Percentiles rank a stretch among this genome's conserved stretches.
These are phyloP conservation scores for Salvia sclarea DNA, from an alignment of 305 asterid genomes.

Conservation along the genomic window DNA sequence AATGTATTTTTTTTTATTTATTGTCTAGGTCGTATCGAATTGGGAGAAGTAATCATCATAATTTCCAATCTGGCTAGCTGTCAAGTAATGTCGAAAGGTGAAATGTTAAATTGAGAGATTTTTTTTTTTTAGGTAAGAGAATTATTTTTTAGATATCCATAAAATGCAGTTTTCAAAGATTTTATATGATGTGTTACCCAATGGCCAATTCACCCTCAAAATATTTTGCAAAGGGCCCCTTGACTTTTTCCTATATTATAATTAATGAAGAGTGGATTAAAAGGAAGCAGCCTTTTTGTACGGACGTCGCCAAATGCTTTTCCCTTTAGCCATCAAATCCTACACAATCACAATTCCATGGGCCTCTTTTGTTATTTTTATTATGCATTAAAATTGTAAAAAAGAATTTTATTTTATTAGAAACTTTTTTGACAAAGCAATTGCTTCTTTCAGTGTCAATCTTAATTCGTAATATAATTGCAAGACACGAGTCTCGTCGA, in stretches of 20 bases:
- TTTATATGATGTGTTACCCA: background rate
- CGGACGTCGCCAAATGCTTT: constrained; percentile 28
- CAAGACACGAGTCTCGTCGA: no score
- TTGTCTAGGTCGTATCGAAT: background rate
- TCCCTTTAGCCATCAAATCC: constrained; percentile 7
- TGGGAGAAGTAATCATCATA: background rate
- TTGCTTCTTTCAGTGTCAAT: no score
- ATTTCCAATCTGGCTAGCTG: background rate
- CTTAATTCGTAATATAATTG: no score
- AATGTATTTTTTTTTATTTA: no score
- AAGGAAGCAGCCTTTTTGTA: constrained; percentile 14
- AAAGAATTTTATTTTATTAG: no score
- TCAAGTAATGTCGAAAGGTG: background rate
- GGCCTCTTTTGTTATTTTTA: background rate
- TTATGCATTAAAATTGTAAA: background rate
- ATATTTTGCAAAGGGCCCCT: constrained; percentile 1
- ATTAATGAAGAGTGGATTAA: background rate
- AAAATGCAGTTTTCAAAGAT: background rate
- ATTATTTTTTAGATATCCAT: background rate
- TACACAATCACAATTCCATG: constrained; percentile 8
- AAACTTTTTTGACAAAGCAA: no score
- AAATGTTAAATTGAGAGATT: background rate
- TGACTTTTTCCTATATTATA: background rate
- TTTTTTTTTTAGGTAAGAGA: background rate
- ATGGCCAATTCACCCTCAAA: background rate